A percentile compares a stretch with the other conserved stretches of the same genome.
These are phyloP conservation scores for Bretschneidera sinensis DNA, from an alignment of 345 rosid species.

Conservation along the genomic window DNA sequence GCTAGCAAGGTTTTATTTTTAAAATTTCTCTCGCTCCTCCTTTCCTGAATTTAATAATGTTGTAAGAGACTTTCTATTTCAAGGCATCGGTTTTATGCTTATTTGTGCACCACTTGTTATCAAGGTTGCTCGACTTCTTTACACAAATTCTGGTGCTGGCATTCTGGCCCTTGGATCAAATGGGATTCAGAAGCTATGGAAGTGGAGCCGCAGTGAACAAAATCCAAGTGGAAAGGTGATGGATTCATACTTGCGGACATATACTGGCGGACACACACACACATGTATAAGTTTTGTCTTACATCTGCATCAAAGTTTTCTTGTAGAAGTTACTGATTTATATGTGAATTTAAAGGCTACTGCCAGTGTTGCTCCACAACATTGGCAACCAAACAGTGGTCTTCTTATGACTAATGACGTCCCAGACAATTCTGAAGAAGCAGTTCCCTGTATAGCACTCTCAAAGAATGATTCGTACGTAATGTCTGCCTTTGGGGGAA, in stretches of 20 bases:
- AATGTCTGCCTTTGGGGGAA: slow-evolving; percentile 91
- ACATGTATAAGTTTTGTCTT: no score
- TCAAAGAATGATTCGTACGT: slow-evolving; percentile 91
- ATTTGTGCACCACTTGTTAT: no score
- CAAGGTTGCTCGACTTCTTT: slow-evolving; percentile 81
- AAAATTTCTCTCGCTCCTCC: no score
- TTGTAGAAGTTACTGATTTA: no score
- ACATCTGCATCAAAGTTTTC: background rate
- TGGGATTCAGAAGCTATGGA: slow-evolving; percentile 77
- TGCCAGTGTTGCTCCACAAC: slow-evolving; percentile 63
- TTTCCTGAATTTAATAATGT: no score
- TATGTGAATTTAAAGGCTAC: slow-evolving; percentile 70
- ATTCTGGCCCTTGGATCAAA: slow-evolving; percentile 80
- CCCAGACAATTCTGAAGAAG: slow-evolving; percentile 69
- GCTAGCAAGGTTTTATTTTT: no score
- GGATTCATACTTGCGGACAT: no score
- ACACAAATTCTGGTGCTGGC: slow-evolving; percentile 79
- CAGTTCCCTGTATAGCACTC: slow-evolving; percentile 85
- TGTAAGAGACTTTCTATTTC: no score
- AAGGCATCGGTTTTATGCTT: no score
- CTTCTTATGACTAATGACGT: slow-evolving; percentile 82
- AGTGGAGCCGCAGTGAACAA: slow-evolving; percentile 69
- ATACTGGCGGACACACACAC: background rate
- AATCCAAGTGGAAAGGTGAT: slow-evolving; percentile 80
- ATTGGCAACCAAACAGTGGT: slow-evolving; percentile 92